Conservation (phyloP, 352 stramenopile genomes). For the Phytophthora syringae region DNA sequence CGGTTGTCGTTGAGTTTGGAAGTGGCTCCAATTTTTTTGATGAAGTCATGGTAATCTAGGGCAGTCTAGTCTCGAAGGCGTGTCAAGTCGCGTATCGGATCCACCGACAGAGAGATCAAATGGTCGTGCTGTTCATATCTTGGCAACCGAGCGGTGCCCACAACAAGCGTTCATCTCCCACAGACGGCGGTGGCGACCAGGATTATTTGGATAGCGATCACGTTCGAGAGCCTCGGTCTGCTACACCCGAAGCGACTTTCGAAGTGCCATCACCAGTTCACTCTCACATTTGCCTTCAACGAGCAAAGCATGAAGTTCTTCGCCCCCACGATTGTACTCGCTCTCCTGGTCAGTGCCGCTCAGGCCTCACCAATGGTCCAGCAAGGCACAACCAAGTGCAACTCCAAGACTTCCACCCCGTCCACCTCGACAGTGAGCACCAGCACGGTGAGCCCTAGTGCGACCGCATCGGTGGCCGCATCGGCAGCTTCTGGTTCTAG, state of each 20-base stretch:
- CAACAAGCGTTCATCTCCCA: background rate
- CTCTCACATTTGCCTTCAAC: conserved; percentile 5
- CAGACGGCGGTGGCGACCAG: conserved; percentile 8
- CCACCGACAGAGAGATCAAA: no score
- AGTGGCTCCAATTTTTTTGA: no score
- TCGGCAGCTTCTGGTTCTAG: background rate
- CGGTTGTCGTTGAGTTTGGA: no score
- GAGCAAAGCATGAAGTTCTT: conserved; percentile 20
- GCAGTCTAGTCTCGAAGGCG: background rate
- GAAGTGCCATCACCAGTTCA: background rate
- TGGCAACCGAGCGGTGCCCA: background rate
- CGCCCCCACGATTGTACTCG: conserved; percentile 10
- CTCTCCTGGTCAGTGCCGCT: conserved; percentile 6
- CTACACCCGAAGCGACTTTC: background rate
- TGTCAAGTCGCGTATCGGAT: background rate
- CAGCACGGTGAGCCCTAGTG: background rate
- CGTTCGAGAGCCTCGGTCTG: background rate
- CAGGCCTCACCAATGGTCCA: conserved; percentile 4
- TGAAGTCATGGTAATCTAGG: no score
- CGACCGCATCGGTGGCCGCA: background rate
- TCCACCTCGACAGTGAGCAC: background rate
- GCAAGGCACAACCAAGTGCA: conserved; percentile 7
- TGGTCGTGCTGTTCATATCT: background rate
- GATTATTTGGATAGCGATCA: conserved; percentile 11
- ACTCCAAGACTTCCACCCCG: conserved; percentile 1